Evolutionary conservation across 2,329 filamentous ascomycete species (phyloP), one percentile per base, ranked within the genome.

Genomic region (Colletotrichum cereale): DNA sequence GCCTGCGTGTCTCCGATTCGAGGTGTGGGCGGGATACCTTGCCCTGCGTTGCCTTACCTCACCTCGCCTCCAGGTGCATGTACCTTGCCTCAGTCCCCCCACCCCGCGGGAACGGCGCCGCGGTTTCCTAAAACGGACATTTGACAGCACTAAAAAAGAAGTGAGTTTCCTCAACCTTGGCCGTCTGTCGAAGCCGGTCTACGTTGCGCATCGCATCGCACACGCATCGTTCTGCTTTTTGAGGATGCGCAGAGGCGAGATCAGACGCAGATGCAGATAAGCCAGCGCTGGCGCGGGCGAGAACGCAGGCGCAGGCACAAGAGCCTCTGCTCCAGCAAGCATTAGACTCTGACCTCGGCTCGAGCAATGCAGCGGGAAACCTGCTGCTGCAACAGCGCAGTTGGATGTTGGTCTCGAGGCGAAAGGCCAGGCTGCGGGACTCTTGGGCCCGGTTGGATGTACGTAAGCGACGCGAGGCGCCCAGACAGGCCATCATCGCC

Each of bases 91-190:
- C 47, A 61, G 38, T 57, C 56, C 68, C 50, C 63, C 56, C 68
- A 42, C 63, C 64, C 64, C 29, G 36, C 65, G 68, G 68, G 65
- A 71, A 71, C 52, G 68, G 58, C 65, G 68, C 68, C 38, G 58
- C 50, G 44, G 26, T 71, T 67, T 62, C 68, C 68, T 63, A 67
- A 68, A 68, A 63, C 31, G 44, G 68, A n/a, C 29, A 50, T 24
- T 63, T 63, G 52, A 68, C 68, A 71, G 44, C 64, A 68, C 65
- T 63, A 67, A 71, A 53, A 58, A 52, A 58, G 36, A 52, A 21
- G 64, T 56, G 62, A 29, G 52, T 58, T 62, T 67, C 48, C 34
- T 57, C 36, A 21, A 58, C 29, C 26, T 42, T 26, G 31, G 65
- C 57, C 64, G 52, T 68, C 57, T 44, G 58, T 68, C 44, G 52